A percentile compares a stretch with the other conserved stretches of the same genome.
Evolutionary conservation across 371 early-diverging fungal species (phyloP).

Genomic region (Vavraia culicis): DNA sequence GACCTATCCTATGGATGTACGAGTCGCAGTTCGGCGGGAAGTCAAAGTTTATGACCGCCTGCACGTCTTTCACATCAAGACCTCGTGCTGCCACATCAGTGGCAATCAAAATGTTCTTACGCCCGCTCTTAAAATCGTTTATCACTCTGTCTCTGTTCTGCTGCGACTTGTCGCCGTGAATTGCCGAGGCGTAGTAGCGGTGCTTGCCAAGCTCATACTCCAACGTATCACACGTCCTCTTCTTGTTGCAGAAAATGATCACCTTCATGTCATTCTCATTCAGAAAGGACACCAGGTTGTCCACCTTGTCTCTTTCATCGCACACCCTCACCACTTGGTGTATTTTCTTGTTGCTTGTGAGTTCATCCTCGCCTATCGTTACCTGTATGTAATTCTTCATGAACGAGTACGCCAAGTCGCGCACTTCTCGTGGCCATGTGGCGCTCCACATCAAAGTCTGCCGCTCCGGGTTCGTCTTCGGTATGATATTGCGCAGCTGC

Average conservation of each 20-base stretch:
- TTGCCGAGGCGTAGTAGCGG: slow-evolving; percentile 82
- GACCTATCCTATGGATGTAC: slow-evolving; percentile 89
- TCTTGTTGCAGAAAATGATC: slow-evolving; percentile 85
- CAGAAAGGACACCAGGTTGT: slow-evolving; percentile 66
- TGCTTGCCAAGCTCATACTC: slow-evolving; percentile 64
- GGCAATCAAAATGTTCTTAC: slow-evolving; percentile 82
- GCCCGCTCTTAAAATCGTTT: slow-evolving; percentile 63
- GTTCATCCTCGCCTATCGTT: slow-evolving; percentile 83
- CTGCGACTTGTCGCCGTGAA: slow-evolving; percentile 96
- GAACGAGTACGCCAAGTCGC: slow-evolving; percentile 68
- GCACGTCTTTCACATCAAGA: slow-evolving; percentile 85
- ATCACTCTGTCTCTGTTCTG: slow-evolving; percentile 88
- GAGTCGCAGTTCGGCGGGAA: slow-evolving; percentile 83
- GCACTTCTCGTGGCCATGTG: slow-evolving; percentile 94
- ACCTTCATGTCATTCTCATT: slow-evolving; percentile 53
- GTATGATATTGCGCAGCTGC: slow-evolving; percentile 87
- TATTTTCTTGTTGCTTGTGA: slow-evolving; percentile 82
- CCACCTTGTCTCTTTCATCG: slow-evolving; percentile 67
- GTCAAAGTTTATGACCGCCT: slow-evolving; percentile 89
- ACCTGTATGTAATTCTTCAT: slow-evolving; percentile 86
- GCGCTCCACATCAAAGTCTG: slow-evolving; percentile 99
- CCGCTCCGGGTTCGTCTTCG: slow-evolving; percentile 80
- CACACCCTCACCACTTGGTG: slow-evolving; percentile 78
- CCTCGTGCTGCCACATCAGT: slow-evolving; percentile 99
- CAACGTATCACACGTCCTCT: slow-evolving; percentile 82